Conservation (phyloP, 352 stramenopile genomes). For the Phytophthora aleatoria region DNA sequence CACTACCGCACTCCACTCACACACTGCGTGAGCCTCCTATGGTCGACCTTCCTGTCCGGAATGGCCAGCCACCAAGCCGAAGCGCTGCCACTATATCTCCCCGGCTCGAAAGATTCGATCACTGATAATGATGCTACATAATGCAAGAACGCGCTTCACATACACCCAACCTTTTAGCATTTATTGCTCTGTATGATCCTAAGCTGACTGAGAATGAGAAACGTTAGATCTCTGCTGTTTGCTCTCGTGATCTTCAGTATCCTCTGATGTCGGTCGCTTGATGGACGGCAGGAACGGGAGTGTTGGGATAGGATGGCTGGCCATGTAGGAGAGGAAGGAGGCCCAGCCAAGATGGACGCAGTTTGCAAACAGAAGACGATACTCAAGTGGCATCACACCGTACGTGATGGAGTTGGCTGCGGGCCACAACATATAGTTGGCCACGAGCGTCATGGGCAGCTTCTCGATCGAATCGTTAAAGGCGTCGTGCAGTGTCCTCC, state of each 20-base stretch:
- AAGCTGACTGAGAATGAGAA: neutral
- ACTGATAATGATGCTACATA: too few species aligned
- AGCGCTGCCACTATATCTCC: too few species aligned
- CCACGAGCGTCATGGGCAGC: slow-evolving; percentile 34
- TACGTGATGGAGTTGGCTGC: slow-evolving; percentile 46
- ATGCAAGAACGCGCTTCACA: too few species aligned
- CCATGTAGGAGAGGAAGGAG: slow-evolving; percentile 41
- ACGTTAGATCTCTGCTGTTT: neutral
- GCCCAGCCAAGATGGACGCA: slow-evolving; percentile 48
- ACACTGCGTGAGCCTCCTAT: too few species aligned
- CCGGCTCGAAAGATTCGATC: too few species aligned
- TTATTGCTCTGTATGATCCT: too few species aligned
- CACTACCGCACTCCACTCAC: too few species aligned
- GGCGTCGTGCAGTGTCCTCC: slow-evolving; percentile 35
- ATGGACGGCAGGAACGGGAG: slow-evolving; percentile 16
- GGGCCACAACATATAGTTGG: slow-evolving; percentile 51
- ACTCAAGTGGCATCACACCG: slow-evolving; percentile 41
- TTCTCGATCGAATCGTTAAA: slow-evolving; percentile 35
- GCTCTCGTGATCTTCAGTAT: neutral
- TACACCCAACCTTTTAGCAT: too few species aligned
- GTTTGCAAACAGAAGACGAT: slow-evolving; percentile 50
- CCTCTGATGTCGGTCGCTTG: neutral
- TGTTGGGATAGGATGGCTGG: slow-evolving; percentile 18
- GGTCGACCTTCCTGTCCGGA: too few species aligned
- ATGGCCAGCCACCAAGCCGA: too few species aligned